A percentile compares a stretch with the other conserved stretches of the same genome.
These are phyloP conservation scores for Trichoderma erinaceum DNA, from an alignment of 495 filamentous ascomycete species.

Conservation along the genomic window DNA sequence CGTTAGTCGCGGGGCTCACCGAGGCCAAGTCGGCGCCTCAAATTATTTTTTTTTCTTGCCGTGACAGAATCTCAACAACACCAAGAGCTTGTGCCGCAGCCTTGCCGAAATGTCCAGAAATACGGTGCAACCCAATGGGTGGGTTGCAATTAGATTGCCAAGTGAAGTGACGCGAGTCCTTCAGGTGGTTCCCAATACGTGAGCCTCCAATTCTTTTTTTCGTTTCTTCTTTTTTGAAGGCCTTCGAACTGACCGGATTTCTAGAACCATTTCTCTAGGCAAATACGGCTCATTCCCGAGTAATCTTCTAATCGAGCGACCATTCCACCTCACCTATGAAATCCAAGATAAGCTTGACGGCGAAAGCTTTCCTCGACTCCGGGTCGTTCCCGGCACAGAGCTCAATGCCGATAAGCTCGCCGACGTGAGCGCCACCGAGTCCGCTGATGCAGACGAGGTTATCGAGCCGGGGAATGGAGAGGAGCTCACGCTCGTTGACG, in stretches of 20 bases:
- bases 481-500: slow-evolving; percentile 41
- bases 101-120: slow-evolving; percentile 13
- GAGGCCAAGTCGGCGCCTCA: slow-evolving; percentile 1
- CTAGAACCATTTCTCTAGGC: slow-evolving; percentile 72
- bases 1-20: slow-evolving; percentile 11
- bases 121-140: slow-evolving; percentile 55
- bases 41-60: slow-evolving; percentile 6
- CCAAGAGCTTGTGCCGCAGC: not conserved
- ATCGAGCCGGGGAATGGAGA: slow-evolving; percentile 27
- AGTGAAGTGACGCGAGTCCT: slow-evolving; percentile 59
- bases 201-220: slow-evolving; percentile 37
- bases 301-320: slow-evolving; percentile 79
- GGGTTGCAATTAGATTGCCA: slow-evolving; percentile 60
- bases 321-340: slow-evolving; percentile 87
- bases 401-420: slow-evolving; percentile 73
- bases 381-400: slow-evolving; percentile 74
- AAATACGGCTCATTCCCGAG: slow-evolving; percentile 86
- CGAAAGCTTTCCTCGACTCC: slow-evolving; percentile 53
- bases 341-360: slow-evolving; percentile 61
- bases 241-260: slow-evolving; percentile 18
- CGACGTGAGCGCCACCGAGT: slow-evolving; percentile 34
- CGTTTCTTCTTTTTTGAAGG: slow-evolving; percentile 23
- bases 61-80: not conserved
- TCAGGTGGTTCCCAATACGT: slow-evolving; percentile 70
- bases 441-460: slow-evolving; percentile 30